phyloP scores from a whole-genome alignment of 129 eudicot species.

The Centella asiatica region DNA sequence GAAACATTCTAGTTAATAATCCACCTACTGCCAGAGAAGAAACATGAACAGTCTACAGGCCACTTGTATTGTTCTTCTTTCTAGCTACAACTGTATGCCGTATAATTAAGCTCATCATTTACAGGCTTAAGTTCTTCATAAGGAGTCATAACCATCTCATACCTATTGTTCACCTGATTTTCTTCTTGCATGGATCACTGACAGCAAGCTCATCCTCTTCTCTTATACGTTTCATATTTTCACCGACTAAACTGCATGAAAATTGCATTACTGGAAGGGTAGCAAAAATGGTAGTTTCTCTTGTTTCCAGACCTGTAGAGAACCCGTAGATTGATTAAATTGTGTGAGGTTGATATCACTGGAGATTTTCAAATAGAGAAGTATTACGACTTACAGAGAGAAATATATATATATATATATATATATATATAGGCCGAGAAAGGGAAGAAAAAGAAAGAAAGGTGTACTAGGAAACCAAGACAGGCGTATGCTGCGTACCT shows the following conservation, averaged over 20 bases:
- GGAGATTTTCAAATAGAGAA: not conserved
- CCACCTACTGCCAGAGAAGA: no score
- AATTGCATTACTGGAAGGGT: conserved; percentile 14
- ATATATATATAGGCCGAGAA: not conserved
- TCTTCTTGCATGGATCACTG: conserved; percentile 42
- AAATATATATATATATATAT: no score
- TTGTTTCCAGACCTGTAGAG: conserved; percentile 26
- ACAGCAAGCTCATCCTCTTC: conserved; percentile 32
- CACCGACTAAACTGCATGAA: conserved; percentile 32
- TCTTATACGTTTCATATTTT: conserved; percentile 38
- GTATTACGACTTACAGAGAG: not conserved
- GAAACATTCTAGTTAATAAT: no score
- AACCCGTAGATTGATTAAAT: not conserved
- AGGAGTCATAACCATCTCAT: not conserved
- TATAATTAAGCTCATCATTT: not conserved
- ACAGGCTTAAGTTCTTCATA: not conserved
- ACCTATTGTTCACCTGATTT: conserved; percentile 22
- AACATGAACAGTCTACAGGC: no score
- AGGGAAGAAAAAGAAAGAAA: not conserved
- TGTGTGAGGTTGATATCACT: not conserved
- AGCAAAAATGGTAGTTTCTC: conserved; percentile 6
- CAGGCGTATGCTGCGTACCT: no score
- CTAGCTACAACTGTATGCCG: not conserved
- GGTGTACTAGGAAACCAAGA: not conserved
- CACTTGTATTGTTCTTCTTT: no score